These are phyloP conservation scores for Ogataea degrootiae DNA, from an alignment of 805 yeast species.

Conservation along the genomic window DNA sequence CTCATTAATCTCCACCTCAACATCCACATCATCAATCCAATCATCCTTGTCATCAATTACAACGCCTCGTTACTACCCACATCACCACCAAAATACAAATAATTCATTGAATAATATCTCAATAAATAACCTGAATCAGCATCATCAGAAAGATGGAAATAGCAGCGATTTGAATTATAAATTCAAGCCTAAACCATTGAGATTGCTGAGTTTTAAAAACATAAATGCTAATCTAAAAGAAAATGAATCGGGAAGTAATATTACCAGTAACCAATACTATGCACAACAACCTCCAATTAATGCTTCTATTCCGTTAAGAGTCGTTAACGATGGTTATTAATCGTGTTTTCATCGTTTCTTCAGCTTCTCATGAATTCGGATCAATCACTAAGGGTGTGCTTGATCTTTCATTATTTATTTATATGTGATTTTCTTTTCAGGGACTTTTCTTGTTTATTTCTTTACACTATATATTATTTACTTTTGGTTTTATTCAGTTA, in stretches of 20 bases:
- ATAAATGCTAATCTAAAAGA: neutral
- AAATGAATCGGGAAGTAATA: neutral
- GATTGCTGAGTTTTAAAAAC: constrained; percentile 4
- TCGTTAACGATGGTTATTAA: neutral
- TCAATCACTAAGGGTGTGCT: neutral
- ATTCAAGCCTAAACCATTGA: constrained; percentile 18
- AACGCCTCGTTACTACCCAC: no score
- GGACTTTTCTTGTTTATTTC: no score
- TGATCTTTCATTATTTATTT: neutral
- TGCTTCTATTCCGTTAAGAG: neutral
- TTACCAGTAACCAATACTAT: neutral
- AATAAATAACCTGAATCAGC: neutral
- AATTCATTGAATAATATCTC: no score
- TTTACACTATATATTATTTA: no score
- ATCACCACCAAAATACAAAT: no score
- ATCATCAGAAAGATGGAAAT: constrained; percentile 2
- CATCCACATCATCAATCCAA: constrained; percentile 26
- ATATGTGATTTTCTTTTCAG: no score
- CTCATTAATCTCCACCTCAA: constrained; percentile 29
- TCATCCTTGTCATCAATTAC: no score
- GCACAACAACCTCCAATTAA: neutral
- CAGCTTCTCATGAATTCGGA: neutral
- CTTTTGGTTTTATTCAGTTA: no score
- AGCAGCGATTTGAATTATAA: constrained; percentile 1
- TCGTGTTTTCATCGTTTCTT: neutral